These are phyloP conservation scores for Colletotrichum spaethianum DNA, from an alignment of 2,329 filamentous ascomycete species.

Conservation along the genomic window DNA sequence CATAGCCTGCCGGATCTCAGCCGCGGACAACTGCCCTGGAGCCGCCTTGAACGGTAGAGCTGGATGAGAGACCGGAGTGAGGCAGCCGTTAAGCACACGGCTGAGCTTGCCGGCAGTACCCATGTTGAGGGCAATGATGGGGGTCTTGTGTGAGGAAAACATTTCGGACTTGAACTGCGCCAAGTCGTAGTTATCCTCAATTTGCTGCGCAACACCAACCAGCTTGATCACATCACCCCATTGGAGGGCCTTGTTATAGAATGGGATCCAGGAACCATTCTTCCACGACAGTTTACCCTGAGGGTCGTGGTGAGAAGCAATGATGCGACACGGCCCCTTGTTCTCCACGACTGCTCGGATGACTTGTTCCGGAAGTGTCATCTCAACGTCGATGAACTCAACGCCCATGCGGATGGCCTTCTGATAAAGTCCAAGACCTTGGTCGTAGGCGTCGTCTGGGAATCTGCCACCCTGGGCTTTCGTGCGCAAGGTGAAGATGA, in stretches of 20 bases:
- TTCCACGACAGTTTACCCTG: slow-evolving; percentile 85
- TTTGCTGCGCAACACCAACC: slow-evolving; percentile 81
- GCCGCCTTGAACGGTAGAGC: slow-evolving; percentile 93
- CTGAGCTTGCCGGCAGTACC: slow-evolving; percentile 88
- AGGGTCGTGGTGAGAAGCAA: slow-evolving; percentile 96
- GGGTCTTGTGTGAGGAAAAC: slow-evolving; percentile 79
- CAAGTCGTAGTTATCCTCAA: slow-evolving; percentile 91
- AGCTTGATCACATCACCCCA: slow-evolving; percentile 96
- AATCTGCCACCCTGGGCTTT: slow-evolving; percentile 89
- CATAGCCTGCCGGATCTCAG: slow-evolving; percentile 86
- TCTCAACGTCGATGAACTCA: slow-evolving; percentile 94
- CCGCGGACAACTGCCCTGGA: slow-evolving; percentile 91
- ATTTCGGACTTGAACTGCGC: slow-evolving; percentile 86
- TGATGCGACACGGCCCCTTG: slow-evolving; percentile 84
- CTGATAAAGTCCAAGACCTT: slow-evolving; percentile 81
- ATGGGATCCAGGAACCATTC: slow-evolving; percentile 91
- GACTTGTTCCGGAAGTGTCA: slow-evolving; percentile 85
- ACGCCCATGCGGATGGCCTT: slow-evolving; percentile 86
- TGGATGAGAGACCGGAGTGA: slow-evolving; percentile 95
- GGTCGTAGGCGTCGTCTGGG: slow-evolving; percentile 80
- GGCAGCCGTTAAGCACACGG: slow-evolving; percentile 89
- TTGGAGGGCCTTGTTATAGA: slow-evolving; percentile 91
- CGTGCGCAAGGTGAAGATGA: slow-evolving; percentile 94
- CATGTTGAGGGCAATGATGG: slow-evolving; percentile 97
- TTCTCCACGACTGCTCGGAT: slow-evolving; percentile 76